A percentile compares a stretch with the other conserved stretches of the same genome.
Evolutionary conservation across 202 grass and related monocot species (phyloP).

Genomic region (Hordeum pubiflorum): DNA sequence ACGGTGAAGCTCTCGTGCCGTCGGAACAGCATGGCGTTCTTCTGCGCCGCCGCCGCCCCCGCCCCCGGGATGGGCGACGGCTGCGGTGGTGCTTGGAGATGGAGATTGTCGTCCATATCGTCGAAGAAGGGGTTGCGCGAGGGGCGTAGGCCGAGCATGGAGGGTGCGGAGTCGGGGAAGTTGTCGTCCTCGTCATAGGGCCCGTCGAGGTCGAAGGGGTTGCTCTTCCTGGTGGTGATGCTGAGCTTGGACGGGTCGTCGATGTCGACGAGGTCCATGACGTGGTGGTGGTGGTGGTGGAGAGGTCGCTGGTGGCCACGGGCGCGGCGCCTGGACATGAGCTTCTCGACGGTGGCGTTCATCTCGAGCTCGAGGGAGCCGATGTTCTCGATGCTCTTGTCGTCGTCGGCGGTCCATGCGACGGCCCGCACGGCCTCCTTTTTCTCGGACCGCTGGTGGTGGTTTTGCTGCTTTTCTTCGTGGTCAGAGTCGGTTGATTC

Average conservation of each 20-base stretch:
- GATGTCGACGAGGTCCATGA: constrained; percentile 2
- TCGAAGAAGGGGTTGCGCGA: constrained; percentile 44
- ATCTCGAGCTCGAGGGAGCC: constrained; percentile 71
- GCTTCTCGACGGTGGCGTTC: constrained; percentile 56
- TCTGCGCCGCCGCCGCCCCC: not conserved
- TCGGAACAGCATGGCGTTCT: constrained; percentile 27
- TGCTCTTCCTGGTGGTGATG: constrained; percentile 26
- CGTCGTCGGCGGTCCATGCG: constrained; percentile 64
- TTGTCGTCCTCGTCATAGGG: not conserved
- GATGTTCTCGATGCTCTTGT: constrained; percentile 55
- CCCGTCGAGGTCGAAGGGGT: constrained; percentile 40
- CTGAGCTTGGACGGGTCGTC: constrained; percentile 20
- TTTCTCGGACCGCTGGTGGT: not conserved
- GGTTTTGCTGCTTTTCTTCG: constrained; percentile 9
- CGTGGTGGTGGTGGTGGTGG: not conserved
- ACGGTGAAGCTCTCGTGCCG: constrained; percentile 81
- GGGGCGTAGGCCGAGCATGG: constrained; percentile 2
- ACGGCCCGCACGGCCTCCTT: constrained; percentile 15
- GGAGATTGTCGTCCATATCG: not conserved
- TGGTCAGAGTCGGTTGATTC: not conserved
- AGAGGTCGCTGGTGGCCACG: not conserved
- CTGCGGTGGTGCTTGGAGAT: not conserved
- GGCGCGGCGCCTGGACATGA: constrained; percentile 44
- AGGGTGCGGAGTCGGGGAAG: constrained; percentile 54
- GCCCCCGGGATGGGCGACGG: not conserved